phyloP scores from a whole-genome alignment of 1,284 basidiomycete species.

The Pseudozyma pruni region DNA sequence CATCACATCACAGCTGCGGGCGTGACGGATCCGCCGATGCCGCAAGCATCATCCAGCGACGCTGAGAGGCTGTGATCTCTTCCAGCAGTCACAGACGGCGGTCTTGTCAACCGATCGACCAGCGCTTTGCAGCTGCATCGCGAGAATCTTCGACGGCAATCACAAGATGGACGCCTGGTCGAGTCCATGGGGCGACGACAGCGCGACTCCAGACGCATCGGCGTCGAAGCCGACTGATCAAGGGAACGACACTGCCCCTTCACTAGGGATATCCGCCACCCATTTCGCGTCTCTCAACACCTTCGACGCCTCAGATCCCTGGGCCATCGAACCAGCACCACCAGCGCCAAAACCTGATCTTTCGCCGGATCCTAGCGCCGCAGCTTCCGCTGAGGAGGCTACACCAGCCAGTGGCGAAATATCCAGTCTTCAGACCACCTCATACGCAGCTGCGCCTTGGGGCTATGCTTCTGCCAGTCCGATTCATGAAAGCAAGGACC shows the following conservation, averaged over 20 bases:
- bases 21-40: too few species aligned
- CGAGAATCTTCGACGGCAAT: not conserved
- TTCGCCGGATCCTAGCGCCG: not conserved
- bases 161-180: conserved; percentile 44
- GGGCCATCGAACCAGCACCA: conserved; percentile 15
- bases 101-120: not conserved
- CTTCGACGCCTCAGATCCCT: conserved; percentile 38
- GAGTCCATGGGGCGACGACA: conserved; percentile 43
- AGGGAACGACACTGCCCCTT: not conserved
- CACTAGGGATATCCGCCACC: not conserved
- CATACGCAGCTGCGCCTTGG: conserved; percentile 2
- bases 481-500: not conserved
- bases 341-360: not conserved
- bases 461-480: not conserved
- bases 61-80: not conserved
- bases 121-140: not conserved
- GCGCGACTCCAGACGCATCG: not conserved
- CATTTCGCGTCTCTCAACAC: conserved; percentile 21
- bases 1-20: too few species aligned
- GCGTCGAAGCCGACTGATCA: not conserved
- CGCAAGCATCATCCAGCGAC: not conserved
- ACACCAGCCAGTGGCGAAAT: not conserved
- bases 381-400: not conserved
- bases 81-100: not conserved
- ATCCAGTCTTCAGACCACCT: not conserved